Percentiles rank a stretch among this genome's conserved stretches.
Evolutionary conservation across 2,329 filamentous ascomycete genomes (phyloP).

Genomic region (Aspergillus latus): DNA sequence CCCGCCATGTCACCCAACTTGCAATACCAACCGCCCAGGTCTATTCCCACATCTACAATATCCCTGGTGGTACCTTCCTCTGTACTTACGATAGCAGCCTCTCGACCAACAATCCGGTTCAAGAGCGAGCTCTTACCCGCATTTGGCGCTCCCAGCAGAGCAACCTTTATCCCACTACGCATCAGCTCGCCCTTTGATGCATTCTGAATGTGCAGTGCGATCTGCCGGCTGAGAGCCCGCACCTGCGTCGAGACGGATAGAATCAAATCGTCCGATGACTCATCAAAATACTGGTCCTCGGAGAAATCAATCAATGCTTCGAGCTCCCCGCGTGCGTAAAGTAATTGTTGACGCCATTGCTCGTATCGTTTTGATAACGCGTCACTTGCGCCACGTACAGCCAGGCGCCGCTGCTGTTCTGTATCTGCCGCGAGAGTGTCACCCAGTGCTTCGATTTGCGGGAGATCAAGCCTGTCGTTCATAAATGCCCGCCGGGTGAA

Average conservation of each 20-base stretch:
- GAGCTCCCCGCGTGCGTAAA: conserved; percentile 82
- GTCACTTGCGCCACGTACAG: conserved; percentile 74
- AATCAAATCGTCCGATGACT: conserved; percentile 72
- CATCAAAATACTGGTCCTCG: conserved; percentile 96
- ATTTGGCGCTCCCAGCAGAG: conserved; percentile 87
- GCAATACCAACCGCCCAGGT: conserved; percentile 85
- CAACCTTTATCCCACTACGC: conserved; percentile 79
- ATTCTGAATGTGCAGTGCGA: conserved; percentile 70
- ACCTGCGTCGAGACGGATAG: conserved; percentile 68
- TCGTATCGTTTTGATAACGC: conserved; percentile 75
- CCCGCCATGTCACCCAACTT: conserved; percentile 96
- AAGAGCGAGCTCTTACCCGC: conserved; percentile 92
- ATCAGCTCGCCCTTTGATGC: conserved; percentile 80
- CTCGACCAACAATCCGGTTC: conserved; percentile 83
- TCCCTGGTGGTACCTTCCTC: conserved; percentile 94
- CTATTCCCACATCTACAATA: conserved; percentile 86
- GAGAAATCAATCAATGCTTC: conserved; percentile 97
- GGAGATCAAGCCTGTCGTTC: conserved; percentile 79
- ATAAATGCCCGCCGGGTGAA: conserved; percentile 92
- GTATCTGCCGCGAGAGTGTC: conserved; percentile 68
- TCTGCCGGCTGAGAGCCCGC: conserved; percentile 57
- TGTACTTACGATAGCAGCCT: conserved; percentile 90
- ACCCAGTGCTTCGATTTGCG: conserved; percentile 70
- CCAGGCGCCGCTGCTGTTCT: conserved; percentile 86
- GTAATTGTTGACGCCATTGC: conserved; percentile 71